Conservation (phyloP, 208 protist genomes). For the Novymonas esmeraldas region DNA sequence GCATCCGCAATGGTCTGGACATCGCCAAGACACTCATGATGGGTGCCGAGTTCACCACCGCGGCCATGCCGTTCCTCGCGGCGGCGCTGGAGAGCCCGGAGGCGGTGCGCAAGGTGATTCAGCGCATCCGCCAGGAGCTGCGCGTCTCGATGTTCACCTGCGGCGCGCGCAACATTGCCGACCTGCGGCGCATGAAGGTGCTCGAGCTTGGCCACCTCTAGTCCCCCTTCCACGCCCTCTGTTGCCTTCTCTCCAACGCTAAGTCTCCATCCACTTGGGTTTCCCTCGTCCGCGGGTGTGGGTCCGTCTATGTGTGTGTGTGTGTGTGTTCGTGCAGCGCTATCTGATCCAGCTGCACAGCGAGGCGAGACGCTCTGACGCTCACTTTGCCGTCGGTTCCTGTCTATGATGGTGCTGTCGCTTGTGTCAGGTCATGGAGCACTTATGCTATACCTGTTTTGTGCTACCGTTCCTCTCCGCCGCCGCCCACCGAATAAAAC, state of each 20-base stretch:
- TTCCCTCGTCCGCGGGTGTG: no score
- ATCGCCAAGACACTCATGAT: constrained; percentile 88
- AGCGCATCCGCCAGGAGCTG: constrained; percentile 77
- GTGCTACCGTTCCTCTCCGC: no score
- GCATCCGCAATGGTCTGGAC: constrained; percentile 88
- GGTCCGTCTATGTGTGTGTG: no score
- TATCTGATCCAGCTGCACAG: no score
- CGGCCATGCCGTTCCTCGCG: constrained; percentile 90
- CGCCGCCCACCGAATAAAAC: no score
- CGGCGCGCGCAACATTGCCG: constrained; percentile 76
- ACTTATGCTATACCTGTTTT: no score
- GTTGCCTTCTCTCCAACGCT: background rate
- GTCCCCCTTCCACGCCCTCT: background rate
- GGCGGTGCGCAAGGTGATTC: constrained; percentile 71
- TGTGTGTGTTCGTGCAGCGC: no score
- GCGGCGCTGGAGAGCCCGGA: constrained; percentile 79
- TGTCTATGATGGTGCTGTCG: no score
- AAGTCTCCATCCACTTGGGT: background rate
- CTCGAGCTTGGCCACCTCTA: constrained; percentile 50
- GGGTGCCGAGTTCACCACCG: constrained; percentile 80
- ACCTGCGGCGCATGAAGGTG: constrained; percentile 64
- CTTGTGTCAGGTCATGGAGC: no score
- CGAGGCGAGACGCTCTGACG: no score
- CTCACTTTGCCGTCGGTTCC: no score
- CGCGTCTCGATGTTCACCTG: constrained; percentile 89